Evolutionary conservation across 1,139 yeast genomes (phyloP), one percentile per base, ranked within the genome.

Genomic region (Schwanniomyces etchellsii): DNA sequence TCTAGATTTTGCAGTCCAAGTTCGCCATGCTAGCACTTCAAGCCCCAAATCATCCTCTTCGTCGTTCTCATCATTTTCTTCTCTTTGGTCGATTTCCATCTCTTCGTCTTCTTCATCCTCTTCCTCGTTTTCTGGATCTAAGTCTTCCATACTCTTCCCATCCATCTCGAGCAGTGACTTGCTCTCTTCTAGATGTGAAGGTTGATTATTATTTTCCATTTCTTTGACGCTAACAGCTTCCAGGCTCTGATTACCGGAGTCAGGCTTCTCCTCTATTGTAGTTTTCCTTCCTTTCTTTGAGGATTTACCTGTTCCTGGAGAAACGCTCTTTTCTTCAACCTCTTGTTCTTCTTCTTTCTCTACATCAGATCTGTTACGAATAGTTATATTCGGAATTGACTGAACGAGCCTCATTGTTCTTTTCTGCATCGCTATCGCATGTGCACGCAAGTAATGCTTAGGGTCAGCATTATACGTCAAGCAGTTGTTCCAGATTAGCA

Each of bases 401-500:
- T 96, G 95, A 5, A 78, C 71, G 33, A 91, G 64, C 33, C 78
- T 72, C 34, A 77, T 54, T 0, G 97, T 79, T 50, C 84, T 85
- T 55, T 85, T 86, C 44, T 88, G 95, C 98, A 91, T 93, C 3
- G 97, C 96, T 30, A 83, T 59, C 0, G 98, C 98, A 60, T 91
- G 97, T 1, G 80, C 85, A 35, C 99, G 67, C 25, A 91, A 57
- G 44, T 84, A 89, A 55, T 93, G 97, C 38, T 81, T 82, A 2
- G 98, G 98, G 47, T 93, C 98, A 0, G 96, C 84, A 53, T 93
- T 93, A 52, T 86, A 93, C 0, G 89, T 76, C 38, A 93, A 62
- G 53, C 99, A 93, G 55, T 93, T 93, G 37, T 79, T 77, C 98
- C 98, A 93, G 22, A 93, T 93, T 34, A 93, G 67, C 89, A 84